Percentiles rank a stretch among this genome's conserved stretches.
These are phyloP conservation scores for Exophiala sp. DNA, from an alignment of 2,329 filamentous ascomycete species.

Conservation along the genomic window DNA sequence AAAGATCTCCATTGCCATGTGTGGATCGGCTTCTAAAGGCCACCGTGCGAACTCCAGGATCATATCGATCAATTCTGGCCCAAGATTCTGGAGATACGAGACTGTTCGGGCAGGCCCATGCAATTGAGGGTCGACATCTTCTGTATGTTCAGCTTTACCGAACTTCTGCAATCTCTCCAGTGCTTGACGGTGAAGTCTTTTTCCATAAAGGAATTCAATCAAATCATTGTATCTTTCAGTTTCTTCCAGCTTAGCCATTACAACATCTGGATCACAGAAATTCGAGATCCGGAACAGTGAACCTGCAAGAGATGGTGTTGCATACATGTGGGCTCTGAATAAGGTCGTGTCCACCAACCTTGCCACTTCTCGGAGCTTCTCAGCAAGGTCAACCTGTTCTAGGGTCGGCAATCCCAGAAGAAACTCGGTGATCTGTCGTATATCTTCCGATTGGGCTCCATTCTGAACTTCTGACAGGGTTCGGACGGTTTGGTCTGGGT, in stretches of 20 bases:
- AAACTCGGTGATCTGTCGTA: conserved; percentile 44
- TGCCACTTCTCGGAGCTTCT: conserved; percentile 71
- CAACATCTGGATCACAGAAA: conserved; percentile 93
- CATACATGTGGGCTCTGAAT: conserved; percentile 94
- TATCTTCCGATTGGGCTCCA: conserved; percentile 37
- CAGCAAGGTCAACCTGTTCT: conserved; percentile 59
- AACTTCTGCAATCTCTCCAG: conserved; percentile 79
- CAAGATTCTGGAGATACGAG: conserved; percentile 82
- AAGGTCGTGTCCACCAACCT: conserved; percentile 88
- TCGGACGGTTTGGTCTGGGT: conserved; percentile 53
- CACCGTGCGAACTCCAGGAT: conserved; percentile 89
- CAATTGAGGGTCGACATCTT: conserved; percentile 51
- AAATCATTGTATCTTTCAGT: conserved; percentile 86
- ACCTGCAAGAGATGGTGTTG: conserved; percentile 75
- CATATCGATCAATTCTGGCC: conserved; percentile 82
- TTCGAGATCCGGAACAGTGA: conserved; percentile 94
- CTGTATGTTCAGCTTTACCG: conserved; percentile 54
- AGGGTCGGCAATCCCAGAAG: conserved; percentile 50
- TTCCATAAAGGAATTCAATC: conserved; percentile 96
- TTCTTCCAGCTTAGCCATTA: conserved; percentile 87
- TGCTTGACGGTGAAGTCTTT: conserved; percentile 84
- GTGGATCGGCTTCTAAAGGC: conserved; percentile 70
- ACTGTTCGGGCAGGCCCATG: conserved; percentile 81
- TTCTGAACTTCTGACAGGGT: conserved; percentile 31
- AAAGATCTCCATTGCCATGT: conserved; percentile 87